phyloP scores from a whole-genome alignment of 768 basidiomycete genomes.

The Auriscalpium orientale region DNA sequence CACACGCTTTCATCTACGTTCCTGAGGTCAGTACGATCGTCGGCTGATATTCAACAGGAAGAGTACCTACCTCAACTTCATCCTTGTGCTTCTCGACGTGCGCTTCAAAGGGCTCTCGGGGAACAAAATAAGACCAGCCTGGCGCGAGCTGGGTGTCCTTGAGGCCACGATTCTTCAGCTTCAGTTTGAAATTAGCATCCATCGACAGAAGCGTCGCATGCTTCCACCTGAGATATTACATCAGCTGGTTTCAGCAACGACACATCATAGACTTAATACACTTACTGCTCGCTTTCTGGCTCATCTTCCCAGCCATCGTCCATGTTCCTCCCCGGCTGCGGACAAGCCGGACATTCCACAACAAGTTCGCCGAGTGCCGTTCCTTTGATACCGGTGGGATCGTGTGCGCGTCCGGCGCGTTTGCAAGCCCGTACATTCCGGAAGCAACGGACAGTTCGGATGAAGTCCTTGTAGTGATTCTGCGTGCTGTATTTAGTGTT shows the following conservation, averaged over 20 bases:
- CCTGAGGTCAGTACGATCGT: too few species aligned
- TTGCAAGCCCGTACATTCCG: not conserved
- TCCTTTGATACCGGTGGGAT: not conserved
- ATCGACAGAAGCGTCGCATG: slow-evolving; percentile 22
- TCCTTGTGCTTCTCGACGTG: not conserved
- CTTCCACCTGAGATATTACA: not conserved
- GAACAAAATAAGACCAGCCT: slow-evolving; percentile 15
- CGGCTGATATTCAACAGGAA: too few species aligned
- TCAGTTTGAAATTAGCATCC: slow-evolving; percentile 28
- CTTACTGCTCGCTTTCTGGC: not conserved
- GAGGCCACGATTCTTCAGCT: slow-evolving; percentile 17
- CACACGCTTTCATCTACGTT: slow-evolving; percentile 15
- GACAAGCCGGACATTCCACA: not conserved
- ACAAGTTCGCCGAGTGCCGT: not conserved
- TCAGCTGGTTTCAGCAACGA: too few species aligned
- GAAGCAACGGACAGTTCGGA: not conserved
- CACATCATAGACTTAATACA: not conserved
- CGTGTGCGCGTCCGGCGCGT: not conserved
- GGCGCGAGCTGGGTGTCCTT: slow-evolving; percentile 1
- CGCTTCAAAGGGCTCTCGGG: not conserved
- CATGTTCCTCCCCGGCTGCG: not conserved
- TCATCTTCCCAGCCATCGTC: not conserved
- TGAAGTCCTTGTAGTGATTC: slow-evolving; percentile 9
- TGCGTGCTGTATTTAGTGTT: not conserved
- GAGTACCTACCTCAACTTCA: slow-evolving; percentile 4